phyloP scores from a whole-genome alignment of 2,329 filamentous ascomycete species.

The Metarhizium album region DNA sequence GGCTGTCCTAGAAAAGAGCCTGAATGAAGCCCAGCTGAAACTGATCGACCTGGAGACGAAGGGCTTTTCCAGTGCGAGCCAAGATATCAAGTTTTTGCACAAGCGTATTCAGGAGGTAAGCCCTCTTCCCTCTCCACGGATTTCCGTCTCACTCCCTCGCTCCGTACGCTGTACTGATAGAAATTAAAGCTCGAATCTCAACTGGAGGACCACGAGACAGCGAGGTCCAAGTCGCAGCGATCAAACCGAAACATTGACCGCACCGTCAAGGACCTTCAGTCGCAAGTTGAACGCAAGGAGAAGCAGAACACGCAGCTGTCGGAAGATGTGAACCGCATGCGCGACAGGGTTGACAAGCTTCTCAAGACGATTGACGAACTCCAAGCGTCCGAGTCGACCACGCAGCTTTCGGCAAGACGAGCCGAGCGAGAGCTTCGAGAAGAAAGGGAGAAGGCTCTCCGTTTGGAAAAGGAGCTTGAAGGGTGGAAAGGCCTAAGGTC shows the following conservation, averaged over 20 bases:
- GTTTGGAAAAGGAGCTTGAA: conserved; percentile 82
- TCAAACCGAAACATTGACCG: conserved; percentile 89
- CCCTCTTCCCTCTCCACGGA: too few species aligned
- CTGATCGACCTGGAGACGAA: conserved; percentile 94
- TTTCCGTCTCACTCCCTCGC: not conserved
- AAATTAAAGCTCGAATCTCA: conserved; percentile 66
- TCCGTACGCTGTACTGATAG: conserved; percentile 14
- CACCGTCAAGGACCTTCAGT: conserved; percentile 83
- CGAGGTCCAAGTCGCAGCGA: conserved; percentile 70
- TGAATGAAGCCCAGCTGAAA: conserved; percentile 83
- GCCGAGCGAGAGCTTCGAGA: conserved; percentile 85
- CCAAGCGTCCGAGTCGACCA: conserved; percentile 73
- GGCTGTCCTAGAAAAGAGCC: conserved; percentile 73
- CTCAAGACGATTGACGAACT: conserved; percentile 89
- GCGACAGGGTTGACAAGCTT: conserved; percentile 84
- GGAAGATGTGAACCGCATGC: conserved; percentile 74
- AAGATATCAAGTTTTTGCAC: conserved; percentile 90
- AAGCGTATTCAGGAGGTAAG: conserved; percentile 90
- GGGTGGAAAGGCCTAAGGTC: conserved; percentile 67
- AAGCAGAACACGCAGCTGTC: conserved; percentile 71
- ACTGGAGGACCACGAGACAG: conserved; percentile 71
- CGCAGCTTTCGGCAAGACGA: conserved; percentile 70
- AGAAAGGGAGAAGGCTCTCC: conserved; percentile 69
- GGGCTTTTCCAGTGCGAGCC: conserved; percentile 86
- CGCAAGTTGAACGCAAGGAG: conserved; percentile 85